A percentile compares a stretch with the other conserved stretches of the same genome.
Evolutionary conservation across 2,329 filamentous ascomycete species (phyloP).

Genomic region (Aspergillus fumigatus): DNA sequence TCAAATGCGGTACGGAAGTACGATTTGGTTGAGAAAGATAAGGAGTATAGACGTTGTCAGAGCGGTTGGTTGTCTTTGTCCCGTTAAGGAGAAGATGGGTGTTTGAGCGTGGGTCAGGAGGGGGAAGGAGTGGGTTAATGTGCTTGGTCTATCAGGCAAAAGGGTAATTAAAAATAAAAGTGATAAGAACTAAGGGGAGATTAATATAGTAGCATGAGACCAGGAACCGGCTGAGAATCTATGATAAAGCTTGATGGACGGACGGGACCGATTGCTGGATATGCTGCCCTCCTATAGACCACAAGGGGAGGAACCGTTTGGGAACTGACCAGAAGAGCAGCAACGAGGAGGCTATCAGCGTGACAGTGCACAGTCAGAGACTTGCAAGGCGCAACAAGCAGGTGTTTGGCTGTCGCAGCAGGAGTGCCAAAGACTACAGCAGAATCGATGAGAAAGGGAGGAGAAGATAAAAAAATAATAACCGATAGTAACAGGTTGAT

Average conservation of each 20-base stretch:
- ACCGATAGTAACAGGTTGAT: constrained; percentile 8
- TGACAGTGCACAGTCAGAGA: background rate
- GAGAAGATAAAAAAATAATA: constrained; percentile 2
- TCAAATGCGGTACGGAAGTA: background rate
- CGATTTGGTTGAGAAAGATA: background rate
- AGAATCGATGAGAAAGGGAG: background rate
- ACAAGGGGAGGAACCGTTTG: background rate
- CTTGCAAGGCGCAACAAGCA: background rate
- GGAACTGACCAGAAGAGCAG: background rate
- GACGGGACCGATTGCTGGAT: background rate
- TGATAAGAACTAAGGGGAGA: constrained; percentile 2
- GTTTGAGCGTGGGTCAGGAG: constrained; percentile 3
- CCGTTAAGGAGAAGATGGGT: constrained; percentile 2
- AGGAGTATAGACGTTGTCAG: constrained; percentile 2
- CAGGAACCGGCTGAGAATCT: constrained; percentile 29
- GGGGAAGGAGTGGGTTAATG: constrained; percentile 6
- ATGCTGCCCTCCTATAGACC: background rate
- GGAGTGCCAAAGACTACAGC: constrained; percentile 1
- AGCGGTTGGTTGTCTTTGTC: background rate
- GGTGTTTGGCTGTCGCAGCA: constrained; percentile 2
- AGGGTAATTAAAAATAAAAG: constrained; percentile 8
- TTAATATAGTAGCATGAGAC: constrained; percentile 13
- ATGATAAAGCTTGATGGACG: constrained; percentile 2
- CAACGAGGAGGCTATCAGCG: background rate
- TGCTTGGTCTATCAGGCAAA: constrained; percentile 8